A percentile compares a stretch with the other conserved stretches of the same genome.
Conservation (phyloP, 2,329 filamentous ascomycete genomes). For the Ophiobolus disseminans region DNA sequence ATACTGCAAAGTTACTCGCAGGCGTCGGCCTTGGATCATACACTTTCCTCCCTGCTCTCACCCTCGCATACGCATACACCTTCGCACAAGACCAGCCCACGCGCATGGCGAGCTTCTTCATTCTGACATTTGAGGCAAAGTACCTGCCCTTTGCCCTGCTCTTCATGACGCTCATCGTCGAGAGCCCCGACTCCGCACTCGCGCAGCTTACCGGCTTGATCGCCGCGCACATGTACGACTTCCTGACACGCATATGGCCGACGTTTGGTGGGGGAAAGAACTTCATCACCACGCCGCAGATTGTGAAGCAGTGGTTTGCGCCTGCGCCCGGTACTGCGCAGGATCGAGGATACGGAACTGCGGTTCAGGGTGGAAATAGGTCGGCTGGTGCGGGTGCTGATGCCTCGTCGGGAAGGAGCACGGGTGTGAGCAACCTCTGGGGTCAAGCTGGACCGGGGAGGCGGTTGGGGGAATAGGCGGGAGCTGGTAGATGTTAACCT, state of each 20-base stretch:
- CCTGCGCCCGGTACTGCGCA: constrained; percentile 52
- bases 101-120: constrained; percentile 76
- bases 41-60: constrained; percentile 66
- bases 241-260: constrained; percentile 86
- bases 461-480: constrained; percentile 37
- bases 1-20: constrained; percentile 59
- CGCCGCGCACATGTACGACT: constrained; percentile 89
- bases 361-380: constrained; percentile 52
- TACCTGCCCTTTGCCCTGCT: constrained; percentile 83
- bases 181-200: constrained; percentile 63
- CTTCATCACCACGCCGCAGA: constrained; percentile 74
- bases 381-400: constrained; percentile 19
- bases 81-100: constrained; percentile 85
- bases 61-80: constrained; percentile 83
- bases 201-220: constrained; percentile 78
- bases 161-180: constrained; percentile 73
- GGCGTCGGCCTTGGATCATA: constrained; percentile 59
- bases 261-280: constrained; percentile 85
- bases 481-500: too few relatives aligned
- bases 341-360: constrained; percentile 69
- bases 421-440: constrained; percentile 32
- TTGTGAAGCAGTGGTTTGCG: constrained; percentile 72
- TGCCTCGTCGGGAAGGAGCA: constrained; percentile 31
- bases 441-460: constrained; percentile 40
- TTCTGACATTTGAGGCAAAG: constrained; percentile 83